Percentiles rank a stretch among this genome's conserved stretches.
phyloP scores from a whole-genome alignment of 169 alveolate genomes.

The Plasmodium falciparum region DNA sequence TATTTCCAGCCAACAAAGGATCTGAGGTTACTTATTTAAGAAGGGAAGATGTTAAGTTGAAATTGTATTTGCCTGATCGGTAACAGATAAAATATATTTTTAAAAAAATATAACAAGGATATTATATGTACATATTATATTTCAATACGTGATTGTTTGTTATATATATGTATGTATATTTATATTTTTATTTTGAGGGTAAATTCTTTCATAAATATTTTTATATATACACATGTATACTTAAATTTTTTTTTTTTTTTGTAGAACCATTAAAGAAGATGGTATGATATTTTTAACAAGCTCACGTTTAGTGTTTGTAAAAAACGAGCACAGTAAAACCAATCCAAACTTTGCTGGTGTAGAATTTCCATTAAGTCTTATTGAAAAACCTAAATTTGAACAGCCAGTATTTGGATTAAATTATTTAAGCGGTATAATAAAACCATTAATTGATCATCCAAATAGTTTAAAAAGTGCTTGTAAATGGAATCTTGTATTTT shows the following conservation, averaged over 20 bases:
- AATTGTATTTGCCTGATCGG: constrained; percentile 75
- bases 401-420: constrained; percentile 76
- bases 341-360: constrained; percentile 52
- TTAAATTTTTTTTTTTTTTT: constrained; percentile 3
- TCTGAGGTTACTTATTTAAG: constrained; percentile 61
- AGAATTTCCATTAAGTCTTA: constrained; percentile 58
- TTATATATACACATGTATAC: background rate
- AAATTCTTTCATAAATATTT: background rate
- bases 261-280: constrained; percentile 73
- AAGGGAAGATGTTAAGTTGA: constrained; percentile 65
- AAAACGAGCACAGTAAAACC: constrained; percentile 52
- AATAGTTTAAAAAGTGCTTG: constrained; percentile 58
- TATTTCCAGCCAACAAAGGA: constrained; percentile 72
- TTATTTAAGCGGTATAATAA: constrained; percentile 52
- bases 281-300: constrained; percentile 71
- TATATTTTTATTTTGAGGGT: background rate
- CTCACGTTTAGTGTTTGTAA: constrained; percentile 69
- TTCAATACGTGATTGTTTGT: background rate
- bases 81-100: background rate
- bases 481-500: constrained; percentile 61
- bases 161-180: background rate
- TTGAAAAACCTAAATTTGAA: constrained; percentile 75
- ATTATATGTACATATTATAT: background rate
- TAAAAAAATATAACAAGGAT: too few relatives aligned
- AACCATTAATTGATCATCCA: constrained; percentile 58